Evolutionary conservation across 2,329 filamentous ascomycete species (phyloP), one percentile per base, ranked within the genome.

Genomic region (Mycocentrospora acerina): DNA sequence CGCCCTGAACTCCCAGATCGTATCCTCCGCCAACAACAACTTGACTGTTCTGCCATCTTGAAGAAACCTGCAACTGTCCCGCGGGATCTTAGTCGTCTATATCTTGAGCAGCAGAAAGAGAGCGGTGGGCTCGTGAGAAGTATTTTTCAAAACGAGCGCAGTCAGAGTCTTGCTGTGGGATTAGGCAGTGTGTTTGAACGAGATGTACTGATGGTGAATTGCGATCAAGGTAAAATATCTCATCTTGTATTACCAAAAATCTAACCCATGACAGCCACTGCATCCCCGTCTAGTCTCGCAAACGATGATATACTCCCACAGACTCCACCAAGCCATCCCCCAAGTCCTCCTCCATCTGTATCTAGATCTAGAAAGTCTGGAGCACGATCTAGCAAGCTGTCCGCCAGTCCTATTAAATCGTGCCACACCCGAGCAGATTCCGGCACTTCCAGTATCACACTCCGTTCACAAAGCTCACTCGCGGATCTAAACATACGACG

Each of bases 341-440:
- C 37, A 1, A 32, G 19, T 18, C 35, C 39, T 3, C 25, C 34
- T 14, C 33, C 40, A n/a, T 41, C 44, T 13, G 15, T 35, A 16
- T 34, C 17, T 26, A 17, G 32, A 9, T 24, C 19, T 2, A 15
- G 15, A 16, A 25, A n/a, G 9, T 9, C 13, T 4, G 16, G 19
- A 10, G 22, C 15, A 4, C 5, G 32, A 10, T 8, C 12, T 40
- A 13, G 44, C 45, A 22, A 35, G 27, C 5, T 42, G 36, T 31
- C 22, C 35, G 35, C 33, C 4, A 44, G 38, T 27, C 28, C 37
- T 7, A 29, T 35, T n/a, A 34, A 22, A 24, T 13, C 29, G n/a
- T 30, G 38, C 25, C 24, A 36, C 11, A 19, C 29, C 4, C 42
- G 28, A 5, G 42, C 16, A n/a, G 28, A 24, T 5, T 47, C 48